A percentile compares a stretch with the other conserved stretches of the same genome.
phyloP scores from a whole-genome alignment of 345 rosid species.

The Turnera subulata region DNA sequence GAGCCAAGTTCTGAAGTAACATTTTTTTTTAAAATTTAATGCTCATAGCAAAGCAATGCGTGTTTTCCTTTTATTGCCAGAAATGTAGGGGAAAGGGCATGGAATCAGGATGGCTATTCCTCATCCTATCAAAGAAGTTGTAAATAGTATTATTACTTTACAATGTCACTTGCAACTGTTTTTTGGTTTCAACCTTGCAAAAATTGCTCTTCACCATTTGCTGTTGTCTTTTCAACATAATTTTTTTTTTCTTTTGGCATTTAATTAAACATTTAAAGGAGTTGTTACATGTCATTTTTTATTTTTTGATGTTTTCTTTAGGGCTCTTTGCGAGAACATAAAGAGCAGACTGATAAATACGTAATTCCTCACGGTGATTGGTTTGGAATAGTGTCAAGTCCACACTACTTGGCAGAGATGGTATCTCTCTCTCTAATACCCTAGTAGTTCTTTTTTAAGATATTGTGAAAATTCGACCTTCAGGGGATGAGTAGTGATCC shows the following conservation, averaged over 20 bases:
- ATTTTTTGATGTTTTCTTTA: slow-evolving; percentile 8
- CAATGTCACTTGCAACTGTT: too few species aligned
- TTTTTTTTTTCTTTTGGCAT: background rate
- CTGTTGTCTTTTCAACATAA: background rate
- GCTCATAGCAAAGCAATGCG: too few species aligned
- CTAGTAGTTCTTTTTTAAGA: background rate
- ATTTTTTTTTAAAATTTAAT: too few species aligned
- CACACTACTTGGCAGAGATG: slow-evolving; percentile 80
- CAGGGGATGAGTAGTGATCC: background rate
- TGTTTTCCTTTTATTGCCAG: too few species aligned
- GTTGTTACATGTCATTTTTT: background rate
- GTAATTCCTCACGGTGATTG: slow-evolving; percentile 69
- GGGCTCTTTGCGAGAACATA: slow-evolving; percentile 51
- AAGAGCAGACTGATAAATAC: slow-evolving; percentile 35
- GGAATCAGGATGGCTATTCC: too few species aligned
- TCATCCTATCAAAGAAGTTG: too few species aligned
- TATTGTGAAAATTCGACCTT: background rate
- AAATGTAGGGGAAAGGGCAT: too few species aligned
- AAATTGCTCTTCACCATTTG: background rate
- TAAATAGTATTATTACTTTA: too few species aligned
- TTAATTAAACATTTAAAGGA: background rate
- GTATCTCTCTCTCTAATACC: slow-evolving; percentile 41
- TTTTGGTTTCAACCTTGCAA: too few species aligned
- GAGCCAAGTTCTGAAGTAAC: too few species aligned
- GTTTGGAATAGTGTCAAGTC: slow-evolving; percentile 72